A percentile compares a stretch with the other conserved stretches of the same genome.
Evolutionary conservation across 257 asterid species (phyloP).

Genomic region (Handroanthus guayacan): DNA sequence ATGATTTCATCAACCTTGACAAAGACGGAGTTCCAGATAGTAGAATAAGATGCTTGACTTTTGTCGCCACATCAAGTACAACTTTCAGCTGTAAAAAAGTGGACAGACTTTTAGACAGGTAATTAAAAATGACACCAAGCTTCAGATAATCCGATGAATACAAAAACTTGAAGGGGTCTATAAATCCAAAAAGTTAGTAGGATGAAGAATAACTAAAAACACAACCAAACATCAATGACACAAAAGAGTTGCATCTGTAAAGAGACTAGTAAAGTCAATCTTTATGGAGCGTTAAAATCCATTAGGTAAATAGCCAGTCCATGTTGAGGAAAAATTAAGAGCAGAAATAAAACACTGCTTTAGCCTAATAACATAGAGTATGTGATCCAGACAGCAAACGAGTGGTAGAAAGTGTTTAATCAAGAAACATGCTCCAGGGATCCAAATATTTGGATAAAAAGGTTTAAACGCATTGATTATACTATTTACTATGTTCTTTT

Average conservation of each 20-base stretch:
- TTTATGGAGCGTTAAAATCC: slow-evolving; percentile 3
- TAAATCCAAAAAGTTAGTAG: slow-evolving; percentile 4
- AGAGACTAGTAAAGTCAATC: slow-evolving; percentile 22
- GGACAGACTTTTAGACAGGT: slow-evolving; percentile 18
- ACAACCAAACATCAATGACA: not conserved
- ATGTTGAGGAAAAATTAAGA: slow-evolving; percentile 9
- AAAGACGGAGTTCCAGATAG: slow-evolving; percentile 98
- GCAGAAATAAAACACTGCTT: not conserved
- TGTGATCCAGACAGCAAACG: not conserved
- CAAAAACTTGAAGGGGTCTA: slow-evolving; percentile 12
- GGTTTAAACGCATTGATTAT: not conserved
- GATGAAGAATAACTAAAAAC: slow-evolving; percentile 1
- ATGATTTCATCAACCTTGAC: slow-evolving; percentile 76
- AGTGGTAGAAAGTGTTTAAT: not conserved
- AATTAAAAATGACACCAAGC: not conserved
- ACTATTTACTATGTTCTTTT: slow-evolving; percentile 13
- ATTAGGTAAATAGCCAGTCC: slow-evolving; percentile 1
- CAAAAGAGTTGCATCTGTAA: not conserved
- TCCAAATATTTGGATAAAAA: slow-evolving; percentile 1
- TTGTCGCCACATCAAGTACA: slow-evolving; percentile 74
- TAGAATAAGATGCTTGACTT: slow-evolving; percentile 85
- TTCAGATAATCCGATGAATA: not conserved
- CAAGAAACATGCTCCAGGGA: slow-evolving; percentile 4
- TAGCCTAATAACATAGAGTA: not conserved
- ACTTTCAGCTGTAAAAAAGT: slow-evolving; percentile 59